These are phyloP conservation scores for Phytophthora ramorum DNA, from an alignment of 352 stramenopile species.

Conservation along the genomic window DNA sequence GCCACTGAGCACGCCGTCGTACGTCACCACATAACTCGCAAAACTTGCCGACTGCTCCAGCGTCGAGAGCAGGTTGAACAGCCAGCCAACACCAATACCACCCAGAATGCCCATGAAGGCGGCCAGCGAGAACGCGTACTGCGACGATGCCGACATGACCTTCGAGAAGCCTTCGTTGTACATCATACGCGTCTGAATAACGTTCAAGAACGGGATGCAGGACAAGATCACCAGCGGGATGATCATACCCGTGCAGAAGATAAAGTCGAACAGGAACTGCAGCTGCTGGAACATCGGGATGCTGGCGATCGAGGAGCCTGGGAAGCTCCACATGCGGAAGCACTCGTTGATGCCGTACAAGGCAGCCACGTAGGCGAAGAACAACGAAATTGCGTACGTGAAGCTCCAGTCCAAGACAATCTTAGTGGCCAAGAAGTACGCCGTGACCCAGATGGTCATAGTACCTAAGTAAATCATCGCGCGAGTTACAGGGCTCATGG, in stretches of 20 bases:
- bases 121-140: slow-evolving; percentile 80
- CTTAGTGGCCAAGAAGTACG: slow-evolving; percentile 62
- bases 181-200: slow-evolving; percentile 89
- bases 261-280: slow-evolving; percentile 83
- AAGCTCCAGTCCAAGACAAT: slow-evolving; percentile 49
- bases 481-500: slow-evolving; percentile 47
- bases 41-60: slow-evolving; percentile 74
- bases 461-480: slow-evolving; percentile 53
- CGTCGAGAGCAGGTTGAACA: slow-evolving; percentile 71
- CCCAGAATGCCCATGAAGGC: slow-evolving; percentile 72
- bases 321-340: slow-evolving; percentile 76
- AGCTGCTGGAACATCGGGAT: slow-evolving; percentile 72
- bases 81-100: slow-evolving; percentile 66
- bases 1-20: slow-evolving; percentile 59
- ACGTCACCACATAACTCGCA: slow-evolving; percentile 69
- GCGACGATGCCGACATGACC: slow-evolving; percentile 79
- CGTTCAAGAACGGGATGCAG: slow-evolving; percentile 76
- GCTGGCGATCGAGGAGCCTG: slow-evolving; percentile 58
- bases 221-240: slow-evolving; percentile 75
- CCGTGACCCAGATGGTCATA: slow-evolving; percentile 35
- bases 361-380: slow-evolving; percentile 67
- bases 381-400: slow-evolving; percentile 56
- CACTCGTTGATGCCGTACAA: slow-evolving; percentile 83
- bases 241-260: slow-evolving; percentile 72
- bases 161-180: slow-evolving; percentile 88